Conservation (phyloP, 352 stramenopile species). For the Globisporangium perplexum region DNA sequence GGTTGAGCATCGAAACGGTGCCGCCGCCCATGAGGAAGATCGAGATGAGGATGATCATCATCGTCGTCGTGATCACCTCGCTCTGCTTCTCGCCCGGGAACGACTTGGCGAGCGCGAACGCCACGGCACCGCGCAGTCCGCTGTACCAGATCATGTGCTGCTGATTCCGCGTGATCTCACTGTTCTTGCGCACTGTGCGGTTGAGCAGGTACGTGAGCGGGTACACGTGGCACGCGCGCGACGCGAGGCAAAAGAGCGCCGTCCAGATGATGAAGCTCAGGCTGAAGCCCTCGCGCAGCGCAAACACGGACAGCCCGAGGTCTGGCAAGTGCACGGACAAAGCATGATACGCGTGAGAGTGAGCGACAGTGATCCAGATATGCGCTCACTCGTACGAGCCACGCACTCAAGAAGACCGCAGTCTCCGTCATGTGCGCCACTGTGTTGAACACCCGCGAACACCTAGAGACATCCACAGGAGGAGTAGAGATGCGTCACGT, state of each 20-base stretch:
- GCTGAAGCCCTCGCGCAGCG: constrained; percentile 67
- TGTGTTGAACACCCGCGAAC: constrained; percentile 86
- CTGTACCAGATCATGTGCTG: constrained; percentile 95
- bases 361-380: background rate
- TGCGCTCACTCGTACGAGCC: background rate
- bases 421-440: constrained; percentile 91
- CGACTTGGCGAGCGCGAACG: constrained; percentile 88
- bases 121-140: constrained; percentile 90
- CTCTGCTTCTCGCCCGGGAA: constrained; percentile 86
- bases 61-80: constrained; percentile 87
- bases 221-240: constrained; percentile 84
- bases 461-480: constrained; percentile 21
- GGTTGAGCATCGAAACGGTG: constrained; percentile 86
- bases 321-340: constrained; percentile 28
- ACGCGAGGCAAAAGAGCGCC: constrained; percentile 79
- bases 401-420: constrained; percentile 89
- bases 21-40: constrained; percentile 90
- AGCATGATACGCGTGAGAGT: background rate
- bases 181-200: constrained; percentile 32
- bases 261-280: constrained; percentile 87
- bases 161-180: constrained; percentile 79
- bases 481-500: background rate
- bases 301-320: constrained; percentile 88
- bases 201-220: constrained; percentile 77
- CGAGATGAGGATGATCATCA: constrained; percentile 90